phyloP scores from a whole-genome alignment of 257 asterid genomes.

The Przewalskia tangutica region DNA sequence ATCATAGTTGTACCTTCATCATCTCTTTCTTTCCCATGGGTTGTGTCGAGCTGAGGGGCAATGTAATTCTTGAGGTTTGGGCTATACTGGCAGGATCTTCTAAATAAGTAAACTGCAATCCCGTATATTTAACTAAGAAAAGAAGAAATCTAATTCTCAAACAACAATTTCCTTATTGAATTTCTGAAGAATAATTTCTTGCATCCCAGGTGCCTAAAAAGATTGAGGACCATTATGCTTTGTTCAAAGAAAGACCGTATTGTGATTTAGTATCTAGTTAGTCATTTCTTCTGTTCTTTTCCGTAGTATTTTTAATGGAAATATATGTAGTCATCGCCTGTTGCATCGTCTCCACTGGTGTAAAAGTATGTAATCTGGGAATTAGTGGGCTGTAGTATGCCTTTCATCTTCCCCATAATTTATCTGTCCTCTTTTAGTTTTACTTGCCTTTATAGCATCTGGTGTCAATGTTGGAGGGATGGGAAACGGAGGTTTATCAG shows the following conservation, averaged over 20 bases:
- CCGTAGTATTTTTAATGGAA: background rate
- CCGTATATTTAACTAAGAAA: background rate
- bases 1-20: background rate
- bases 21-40: background rate
- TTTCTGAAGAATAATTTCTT: background rate
- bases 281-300: background rate
- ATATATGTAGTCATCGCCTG: background rate
- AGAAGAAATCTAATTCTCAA: too few relatives aligned
- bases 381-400: background rate
- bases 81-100: background rate
- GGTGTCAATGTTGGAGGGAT: background rate
- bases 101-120: background rate
- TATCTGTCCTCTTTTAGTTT: background rate
- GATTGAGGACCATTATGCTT: background rate
- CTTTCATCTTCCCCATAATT: background rate
- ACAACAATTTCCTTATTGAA: background rate
- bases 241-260: background rate
- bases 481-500: background rate
- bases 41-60: background rate
- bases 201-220: background rate
- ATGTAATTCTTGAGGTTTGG: background rate
- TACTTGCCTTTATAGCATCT: background rate
- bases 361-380: background rate
- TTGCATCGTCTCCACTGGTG: background rate
- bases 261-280: background rate